A percentile compares a stretch with the other conserved stretches of the same genome.
These are phyloP conservation scores for Mycosphaerella sp. DNA, from an alignment of 2,329 filamentous ascomycete genomes.

Conservation along the genomic window DNA sequence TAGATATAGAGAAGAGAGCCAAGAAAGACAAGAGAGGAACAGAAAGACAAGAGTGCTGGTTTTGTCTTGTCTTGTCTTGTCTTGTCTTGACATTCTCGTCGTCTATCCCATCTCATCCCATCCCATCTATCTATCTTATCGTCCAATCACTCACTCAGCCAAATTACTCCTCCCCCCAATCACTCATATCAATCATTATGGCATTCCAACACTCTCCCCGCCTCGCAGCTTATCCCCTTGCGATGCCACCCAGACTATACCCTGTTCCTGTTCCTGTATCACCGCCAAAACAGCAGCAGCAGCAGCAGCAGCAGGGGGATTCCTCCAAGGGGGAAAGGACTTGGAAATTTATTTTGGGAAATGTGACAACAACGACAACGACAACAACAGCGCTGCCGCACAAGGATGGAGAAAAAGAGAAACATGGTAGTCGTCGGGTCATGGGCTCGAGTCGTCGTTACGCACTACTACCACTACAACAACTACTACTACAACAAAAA, in stretches of 20 bases:
- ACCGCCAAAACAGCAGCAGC: too few species aligned
- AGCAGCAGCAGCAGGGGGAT: too few species aligned
- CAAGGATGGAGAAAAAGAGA: background rate
- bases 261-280: background rate
- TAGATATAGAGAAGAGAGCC: too few species aligned
- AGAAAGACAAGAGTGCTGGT: too few species aligned
- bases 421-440: background rate
- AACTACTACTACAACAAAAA: background rate
- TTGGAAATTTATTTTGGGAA: too few species aligned
- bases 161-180: background rate
- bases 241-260: background rate
- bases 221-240: slow-evolving; percentile 1
- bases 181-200: background rate
- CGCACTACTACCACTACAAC: background rate
- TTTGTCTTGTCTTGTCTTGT: too few species aligned
- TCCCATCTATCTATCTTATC: background rate
- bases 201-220: slow-evolving; percentile 3
- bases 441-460: too few species aligned
- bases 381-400: background rate
- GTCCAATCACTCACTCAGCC: background rate
- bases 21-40: too few species aligned
- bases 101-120: background rate
- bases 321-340: too few species aligned
- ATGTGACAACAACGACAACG: too few species aligned
- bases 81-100: background rate